phyloP scores from a whole-genome alignment of 192 early-diverging fungal genomes.

The Coemansia sp. region DNA sequence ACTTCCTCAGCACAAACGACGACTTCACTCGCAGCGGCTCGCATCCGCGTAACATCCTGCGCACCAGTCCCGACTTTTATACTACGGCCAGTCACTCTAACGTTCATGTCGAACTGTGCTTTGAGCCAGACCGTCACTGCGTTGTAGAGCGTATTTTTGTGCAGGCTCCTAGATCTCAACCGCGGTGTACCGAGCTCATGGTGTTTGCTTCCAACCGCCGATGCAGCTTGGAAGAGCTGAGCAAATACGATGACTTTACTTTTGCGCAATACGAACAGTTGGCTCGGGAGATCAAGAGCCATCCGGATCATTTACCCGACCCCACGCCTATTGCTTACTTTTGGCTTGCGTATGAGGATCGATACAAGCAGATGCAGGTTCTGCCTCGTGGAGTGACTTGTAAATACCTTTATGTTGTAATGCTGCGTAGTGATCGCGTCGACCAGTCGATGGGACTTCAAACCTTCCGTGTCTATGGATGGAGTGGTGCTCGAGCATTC shows the following conservation, averaged over 20 bases:
- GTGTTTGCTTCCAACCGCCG: slow-evolving; percentile 49
- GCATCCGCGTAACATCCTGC: slow-evolving; percentile 27
- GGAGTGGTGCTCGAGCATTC: slow-evolving; percentile 40
- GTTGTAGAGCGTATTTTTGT: slow-evolving; percentile 41
- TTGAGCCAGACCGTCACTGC: slow-evolving; percentile 21
- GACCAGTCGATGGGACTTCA: slow-evolving; percentile 30
- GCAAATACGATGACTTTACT: slow-evolving; percentile 47
- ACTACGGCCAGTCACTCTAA: slow-evolving; percentile 25
- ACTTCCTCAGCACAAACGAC: slow-evolving; percentile 28
- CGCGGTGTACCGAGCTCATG: slow-evolving; percentile 53
- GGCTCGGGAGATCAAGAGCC: not conserved
- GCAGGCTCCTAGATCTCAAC: slow-evolving; percentile 24
- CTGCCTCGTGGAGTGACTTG: slow-evolving; percentile 45
- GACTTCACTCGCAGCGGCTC: slow-evolving; percentile 35
- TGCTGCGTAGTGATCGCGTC: slow-evolving; percentile 26
- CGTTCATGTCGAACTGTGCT: slow-evolving; percentile 45
- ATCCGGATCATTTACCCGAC: slow-evolving; percentile 5
- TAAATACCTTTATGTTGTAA: slow-evolving; percentile 47
- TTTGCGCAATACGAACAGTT: slow-evolving; percentile 53
- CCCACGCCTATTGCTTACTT: slow-evolving; percentile 56
- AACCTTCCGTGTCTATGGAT: slow-evolving; percentile 40
- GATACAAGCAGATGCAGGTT: slow-evolving; percentile 44
- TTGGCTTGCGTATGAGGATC: slow-evolving; percentile 46
- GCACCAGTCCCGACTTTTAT: slow-evolving; percentile 18
- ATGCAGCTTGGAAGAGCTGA: slow-evolving; percentile 32